Percentiles rank a stretch among this genome's conserved stretches.
Conservation (phyloP, 805 yeast genomes). For the Candida patagonica region DNA sequence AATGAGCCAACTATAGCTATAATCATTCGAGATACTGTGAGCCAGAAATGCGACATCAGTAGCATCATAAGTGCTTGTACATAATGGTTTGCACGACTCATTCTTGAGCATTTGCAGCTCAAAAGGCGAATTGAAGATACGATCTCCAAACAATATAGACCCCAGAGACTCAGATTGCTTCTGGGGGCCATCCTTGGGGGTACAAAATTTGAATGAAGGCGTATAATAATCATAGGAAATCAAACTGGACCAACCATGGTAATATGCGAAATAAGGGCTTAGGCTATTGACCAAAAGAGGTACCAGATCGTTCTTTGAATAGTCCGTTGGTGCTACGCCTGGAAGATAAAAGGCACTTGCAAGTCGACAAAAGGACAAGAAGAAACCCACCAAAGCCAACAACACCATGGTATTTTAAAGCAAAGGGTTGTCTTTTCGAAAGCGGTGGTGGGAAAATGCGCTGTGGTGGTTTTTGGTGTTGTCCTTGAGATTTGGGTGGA, state of each 20-base stretch:
- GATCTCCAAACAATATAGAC: conserved; percentile 87
- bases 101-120: conserved; percentile 69
- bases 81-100: conserved; percentile 56
- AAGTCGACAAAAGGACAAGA: not conserved
- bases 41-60: conserved; percentile 68
- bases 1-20: conserved; percentile 82
- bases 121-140: conserved; percentile 90
- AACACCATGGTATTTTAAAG: no score
- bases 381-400: not conserved
- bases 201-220: conserved; percentile 74
- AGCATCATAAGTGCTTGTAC: conserved; percentile 49
- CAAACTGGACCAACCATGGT: conserved; percentile 29
- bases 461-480: no score
- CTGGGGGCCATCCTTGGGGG: conserved; percentile 51
- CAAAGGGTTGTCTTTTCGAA: no score
- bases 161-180: conserved; percentile 88
- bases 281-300: conserved; percentile 83
- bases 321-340: conserved; percentile 92
- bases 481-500: no score
- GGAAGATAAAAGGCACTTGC: conserved; percentile 74
- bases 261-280: conserved; percentile 57
- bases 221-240: conserved; percentile 51
- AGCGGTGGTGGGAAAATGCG: no score
- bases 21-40: conserved; percentile 71
- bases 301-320: conserved; percentile 59